Evolutionary conservation across 2,329 filamentous ascomycete genomes (phyloP), one percentile per base, ranked within the genome.

Genomic region (Dactylellina leptospora): DNA sequence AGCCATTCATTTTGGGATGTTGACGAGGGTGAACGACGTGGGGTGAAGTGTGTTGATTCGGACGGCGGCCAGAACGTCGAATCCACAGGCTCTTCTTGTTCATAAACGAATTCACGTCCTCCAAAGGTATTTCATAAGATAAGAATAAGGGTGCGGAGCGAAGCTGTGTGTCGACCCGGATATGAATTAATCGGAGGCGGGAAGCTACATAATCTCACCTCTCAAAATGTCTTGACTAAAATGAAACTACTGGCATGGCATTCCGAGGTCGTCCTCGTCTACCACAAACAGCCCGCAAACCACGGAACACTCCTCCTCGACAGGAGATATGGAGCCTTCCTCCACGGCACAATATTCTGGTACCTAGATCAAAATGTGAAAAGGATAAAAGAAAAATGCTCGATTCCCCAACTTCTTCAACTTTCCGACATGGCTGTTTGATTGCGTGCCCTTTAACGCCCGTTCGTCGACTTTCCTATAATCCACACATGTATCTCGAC

Each of bases 1-100:
- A 38, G 20, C 36, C 48, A 53, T n/a, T 45, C 40, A 45, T 40
- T 40, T n/a, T 16, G n/a, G n/a, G n/a, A n/a, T n/a, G n/a, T n/a
- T n/a, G 8, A 40, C 36, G 22, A 45, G 38, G 16, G 6, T 33
- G 30, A 33, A 13, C 30, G 30, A n/a, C 40, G 23, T 48, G 45
- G 45, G 45, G 45, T 48, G 23, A 40, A 5, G 36, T n/a, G 18
- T n/a, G 36, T 11, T 4, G 36, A 16, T n/a, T 38, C 33, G 9
- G 3, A n/a, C 11, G 33, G 3, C 33, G 40, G 16, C 40, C 40
- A 45, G 40, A 40, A 27, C 20, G 18, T 27, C 27, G 25, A 51
- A 51, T 18, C 25, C 9, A 51, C n/a, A 10, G 13, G 16, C 22
- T 18, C 20, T 45, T 33, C 23, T 45, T n/a, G n/a, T n/a, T n/a